A percentile compares a stretch with the other conserved stretches of the same genome.
Conservation (phyloP, 345 rosid genomes). For the Populus tremula region DNA sequence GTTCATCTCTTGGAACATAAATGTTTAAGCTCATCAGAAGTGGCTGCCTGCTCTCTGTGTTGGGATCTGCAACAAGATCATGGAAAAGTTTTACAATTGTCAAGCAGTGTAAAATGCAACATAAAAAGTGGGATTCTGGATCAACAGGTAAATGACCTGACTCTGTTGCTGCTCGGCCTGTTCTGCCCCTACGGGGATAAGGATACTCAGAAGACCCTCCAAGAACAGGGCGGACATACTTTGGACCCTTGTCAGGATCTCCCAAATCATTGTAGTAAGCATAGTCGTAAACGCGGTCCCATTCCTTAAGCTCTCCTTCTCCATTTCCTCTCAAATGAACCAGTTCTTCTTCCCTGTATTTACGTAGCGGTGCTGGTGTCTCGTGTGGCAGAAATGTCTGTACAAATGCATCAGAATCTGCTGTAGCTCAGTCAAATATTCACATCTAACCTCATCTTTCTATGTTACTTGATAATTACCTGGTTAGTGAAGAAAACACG, state of each 20-base stretch:
- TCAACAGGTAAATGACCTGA: slow-evolving; percentile 20
- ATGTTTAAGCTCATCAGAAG: slow-evolving; percentile 27
- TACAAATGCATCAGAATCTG: not conserved
- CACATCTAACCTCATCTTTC: too few relatives aligned
- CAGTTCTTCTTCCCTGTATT: slow-evolving; percentile 43
- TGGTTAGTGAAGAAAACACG: slow-evolving; percentile 45
- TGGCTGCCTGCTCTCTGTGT: slow-evolving; percentile 32
- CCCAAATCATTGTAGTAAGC: slow-evolving; percentile 47
- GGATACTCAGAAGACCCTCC: slow-evolving; percentile 45
- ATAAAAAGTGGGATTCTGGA: not conserved
- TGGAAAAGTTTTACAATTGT: not conserved
- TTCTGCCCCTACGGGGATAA: slow-evolving; percentile 51
- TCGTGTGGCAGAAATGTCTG: slow-evolving; percentile 38
- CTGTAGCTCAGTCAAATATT: not conserved
- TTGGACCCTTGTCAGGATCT: slow-evolving; percentile 34
- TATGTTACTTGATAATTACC: slow-evolving; percentile 14
- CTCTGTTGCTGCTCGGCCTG: slow-evolving; percentile 35
- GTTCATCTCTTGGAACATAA: slow-evolving; percentile 44
- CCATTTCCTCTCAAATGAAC: slow-evolving; percentile 41
- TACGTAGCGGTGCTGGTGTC: slow-evolving; percentile 34
- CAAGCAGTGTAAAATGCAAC: not conserved
- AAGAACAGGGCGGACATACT: slow-evolving; percentile 39
- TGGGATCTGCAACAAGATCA: slow-evolving; percentile 27
- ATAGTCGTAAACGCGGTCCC: slow-evolving; percentile 49
- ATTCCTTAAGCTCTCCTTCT: slow-evolving; percentile 34